phyloP scores from a whole-genome alignment of 1,139 yeast species.

The Lodderomyces margitis region DNA sequence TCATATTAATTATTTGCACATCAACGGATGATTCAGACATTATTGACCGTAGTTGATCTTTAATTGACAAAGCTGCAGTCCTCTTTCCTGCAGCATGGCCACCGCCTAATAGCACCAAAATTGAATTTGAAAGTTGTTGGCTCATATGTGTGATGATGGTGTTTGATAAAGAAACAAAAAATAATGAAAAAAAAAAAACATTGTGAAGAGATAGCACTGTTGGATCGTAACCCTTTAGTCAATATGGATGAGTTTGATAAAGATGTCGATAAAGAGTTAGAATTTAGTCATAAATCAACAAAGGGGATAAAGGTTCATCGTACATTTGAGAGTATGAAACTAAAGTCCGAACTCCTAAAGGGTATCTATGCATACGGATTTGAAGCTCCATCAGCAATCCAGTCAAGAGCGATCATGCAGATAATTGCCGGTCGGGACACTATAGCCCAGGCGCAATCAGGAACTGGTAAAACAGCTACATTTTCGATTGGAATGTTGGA shows the following conservation, averaged over 20 bases:
- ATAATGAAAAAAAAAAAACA: slow-evolving; percentile 3
- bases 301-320: slow-evolving; percentile 61
- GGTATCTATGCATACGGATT: slow-evolving; percentile 92
- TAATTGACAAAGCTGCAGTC: slow-evolving; percentile 34
- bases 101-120: slow-evolving; percentile 64
- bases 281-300: slow-evolving; percentile 54
- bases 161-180: slow-evolving; percentile 4
- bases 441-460: slow-evolving; percentile 97
- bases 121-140: slow-evolving; percentile 16
- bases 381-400: slow-evolving; percentile 93
- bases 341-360: slow-evolving; percentile 63
- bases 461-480: slow-evolving; percentile 98
- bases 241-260: slow-evolving; percentile 48
- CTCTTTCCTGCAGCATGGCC: slow-evolving; percentile 73
- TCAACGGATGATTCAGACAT: slow-evolving; percentile 21
- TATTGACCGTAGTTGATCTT: slow-evolving; percentile 24
- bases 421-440: slow-evolving; percentile 89
- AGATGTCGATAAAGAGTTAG: slow-evolving; percentile 54
- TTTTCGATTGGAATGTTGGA: slow-evolving; percentile 90
- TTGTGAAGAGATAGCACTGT: too few species aligned
- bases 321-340: slow-evolving; percentile 75
- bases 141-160: slow-evolving; percentile 7
- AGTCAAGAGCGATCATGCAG: slow-evolving; percentile 90
- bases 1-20: slow-evolving; percentile 43
- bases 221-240: too few species aligned